These are phyloP conservation scores for Euphorbia tirucalli DNA, from an alignment of 345 rosid genomes.

Conservation along the genomic window DNA sequence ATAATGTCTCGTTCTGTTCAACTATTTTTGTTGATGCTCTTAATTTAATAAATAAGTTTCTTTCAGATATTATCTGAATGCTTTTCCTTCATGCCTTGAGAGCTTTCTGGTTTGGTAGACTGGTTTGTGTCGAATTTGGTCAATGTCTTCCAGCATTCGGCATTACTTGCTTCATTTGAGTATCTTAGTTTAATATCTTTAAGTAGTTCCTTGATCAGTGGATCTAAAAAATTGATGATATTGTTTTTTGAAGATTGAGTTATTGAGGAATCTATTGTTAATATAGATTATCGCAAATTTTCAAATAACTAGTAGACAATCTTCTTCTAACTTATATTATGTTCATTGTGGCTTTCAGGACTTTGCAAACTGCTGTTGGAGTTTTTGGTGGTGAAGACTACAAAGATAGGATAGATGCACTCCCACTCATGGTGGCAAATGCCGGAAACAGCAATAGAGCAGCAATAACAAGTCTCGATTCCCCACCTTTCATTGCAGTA, in stretches of 20 bases:
- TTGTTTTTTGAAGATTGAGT: not conserved
- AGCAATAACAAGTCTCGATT: conserved; percentile 80
- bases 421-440: conserved; percentile 91
- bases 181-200: not conserved
- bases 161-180: not conserved
- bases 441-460: conserved; percentile 71
- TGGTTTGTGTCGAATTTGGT: not conserved
- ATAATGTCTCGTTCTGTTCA: not conserved
- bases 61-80: not conserved
- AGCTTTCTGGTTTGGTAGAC: not conserved
- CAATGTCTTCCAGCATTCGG: not conserved
- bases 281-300: not conserved
- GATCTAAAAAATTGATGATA: not conserved
- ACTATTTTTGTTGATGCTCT: not conserved
- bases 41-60: not conserved
- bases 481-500: conserved; percentile 71
- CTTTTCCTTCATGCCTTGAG: not conserved
- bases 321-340: not conserved
- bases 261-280: not conserved
- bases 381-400: conserved; percentile 89
- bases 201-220: not conserved
- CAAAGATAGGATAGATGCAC: conserved; percentile 49
- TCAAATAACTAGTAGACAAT: not conserved
- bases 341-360: conserved; percentile 46
- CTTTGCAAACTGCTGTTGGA: conserved; percentile 96